Evolutionary conservation across 441 rosid genomes (phyloP).

Genomic region (Pelargonium australe): DNA sequence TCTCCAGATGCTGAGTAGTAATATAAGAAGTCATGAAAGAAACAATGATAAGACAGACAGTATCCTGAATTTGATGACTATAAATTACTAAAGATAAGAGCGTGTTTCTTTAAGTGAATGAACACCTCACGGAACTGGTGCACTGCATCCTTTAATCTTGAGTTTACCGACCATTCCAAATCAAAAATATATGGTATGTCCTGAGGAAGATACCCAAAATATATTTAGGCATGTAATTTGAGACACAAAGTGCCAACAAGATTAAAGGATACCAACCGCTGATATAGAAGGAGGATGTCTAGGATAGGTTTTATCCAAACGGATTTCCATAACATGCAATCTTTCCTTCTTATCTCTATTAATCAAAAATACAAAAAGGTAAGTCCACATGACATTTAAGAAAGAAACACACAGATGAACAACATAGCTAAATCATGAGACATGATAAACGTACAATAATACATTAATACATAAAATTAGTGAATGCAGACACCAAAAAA

Average conservation of each 20-base stretch:
- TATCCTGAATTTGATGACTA: background rate
- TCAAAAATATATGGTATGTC: constrained; percentile 54
- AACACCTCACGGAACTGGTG: constrained; percentile 53
- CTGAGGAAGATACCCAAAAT: constrained; percentile 27
- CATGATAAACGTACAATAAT: too few species aligned
- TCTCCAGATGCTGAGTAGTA: constrained; percentile 49
- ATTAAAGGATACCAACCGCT: constrained; percentile 37
- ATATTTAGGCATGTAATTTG: constrained; percentile 11
- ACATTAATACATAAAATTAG: too few species aligned
- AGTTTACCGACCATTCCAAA: constrained; percentile 48
- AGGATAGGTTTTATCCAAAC: constrained; percentile 46
- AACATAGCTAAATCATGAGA: constrained; percentile 8
- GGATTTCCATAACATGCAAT: constrained; percentile 50
- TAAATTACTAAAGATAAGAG: constrained; percentile 3
- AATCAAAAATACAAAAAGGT: constrained; percentile 16
- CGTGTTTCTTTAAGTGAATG: constrained; percentile 6
- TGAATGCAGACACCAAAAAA: too few species aligned
- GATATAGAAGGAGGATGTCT: constrained; percentile 54
- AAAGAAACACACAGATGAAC: background rate
- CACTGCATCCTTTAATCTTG: constrained; percentile 58
- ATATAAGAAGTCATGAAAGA: constrained; percentile 1
- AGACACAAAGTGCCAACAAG: constrained; percentile 5
- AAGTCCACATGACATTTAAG: constrained; percentile 3
- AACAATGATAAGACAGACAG: constrained; percentile 13
- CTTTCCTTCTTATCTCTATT: constrained; percentile 53